A percentile compares a stretch with the other conserved stretches of the same genome.
These are phyloP conservation scores for Mortierella sp. DNA, from an alignment of 371 early-diverging fungal species.

Conservation along the genomic window DNA sequence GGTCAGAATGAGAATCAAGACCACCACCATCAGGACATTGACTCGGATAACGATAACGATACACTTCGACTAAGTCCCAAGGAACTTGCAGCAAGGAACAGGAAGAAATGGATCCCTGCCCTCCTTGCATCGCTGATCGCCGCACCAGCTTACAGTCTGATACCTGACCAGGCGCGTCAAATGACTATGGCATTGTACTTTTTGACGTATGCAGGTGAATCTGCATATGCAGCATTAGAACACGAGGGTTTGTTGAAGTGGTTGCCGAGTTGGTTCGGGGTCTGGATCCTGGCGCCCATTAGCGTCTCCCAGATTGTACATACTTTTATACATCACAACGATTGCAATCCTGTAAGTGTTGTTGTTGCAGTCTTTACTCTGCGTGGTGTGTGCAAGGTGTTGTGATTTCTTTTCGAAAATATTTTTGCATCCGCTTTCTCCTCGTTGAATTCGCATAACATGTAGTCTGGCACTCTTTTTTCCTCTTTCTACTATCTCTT, in stretches of 20 bases:
- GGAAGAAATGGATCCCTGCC: constrained; percentile 26
- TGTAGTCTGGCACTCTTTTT: background rate
- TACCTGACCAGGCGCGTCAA: constrained; percentile 27
- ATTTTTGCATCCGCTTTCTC: no score
- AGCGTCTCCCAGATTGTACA: constrained; percentile 31
- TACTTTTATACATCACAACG: constrained; percentile 40
- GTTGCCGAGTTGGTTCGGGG: constrained; percentile 50
- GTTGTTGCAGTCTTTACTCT: no score
- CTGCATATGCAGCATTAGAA: constrained; percentile 25
- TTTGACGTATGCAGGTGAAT: constrained; percentile 48
- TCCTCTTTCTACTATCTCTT: no score
- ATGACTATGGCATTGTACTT: constrained; percentile 37
- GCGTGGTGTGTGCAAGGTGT: no score
- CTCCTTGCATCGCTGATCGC: constrained; percentile 41
- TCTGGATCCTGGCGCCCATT: constrained; percentile 48
- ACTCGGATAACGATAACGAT: background rate
- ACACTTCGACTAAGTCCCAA: background rate
- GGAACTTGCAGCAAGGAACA: background rate
- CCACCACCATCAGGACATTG: background rate
- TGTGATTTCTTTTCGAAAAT: no score
- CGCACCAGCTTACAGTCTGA: constrained; percentile 35
- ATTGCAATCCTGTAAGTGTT: constrained; percentile 45
- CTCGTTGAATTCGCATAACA: no score
- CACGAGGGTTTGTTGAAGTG: constrained; percentile 21
- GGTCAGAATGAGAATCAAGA: background rate